phyloP scores from a whole-genome alignment of 2,329 filamentous ascomycete species.

The Paracamarosporium sp. region DNA sequence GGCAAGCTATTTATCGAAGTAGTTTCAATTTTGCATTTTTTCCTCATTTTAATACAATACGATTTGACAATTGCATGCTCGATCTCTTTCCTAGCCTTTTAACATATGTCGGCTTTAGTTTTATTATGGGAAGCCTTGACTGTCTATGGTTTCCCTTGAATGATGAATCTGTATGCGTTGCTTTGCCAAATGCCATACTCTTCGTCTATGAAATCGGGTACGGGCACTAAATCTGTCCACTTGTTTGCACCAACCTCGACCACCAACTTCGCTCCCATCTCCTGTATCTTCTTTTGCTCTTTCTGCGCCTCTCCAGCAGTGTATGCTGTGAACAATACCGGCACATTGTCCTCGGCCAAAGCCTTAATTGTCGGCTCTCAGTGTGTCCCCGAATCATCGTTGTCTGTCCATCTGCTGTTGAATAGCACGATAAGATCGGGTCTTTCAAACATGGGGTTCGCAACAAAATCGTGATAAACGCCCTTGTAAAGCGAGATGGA shows the following conservation, averaged over 20 bases:
- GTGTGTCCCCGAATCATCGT: conserved; percentile 19
- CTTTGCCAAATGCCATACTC: conserved; percentile 26
- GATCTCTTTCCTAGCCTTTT: too few relatives aligned
- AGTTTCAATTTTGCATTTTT: too few relatives aligned
- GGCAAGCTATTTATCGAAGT: too few relatives aligned
- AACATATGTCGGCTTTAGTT: too few relatives aligned
- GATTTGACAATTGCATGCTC: too few relatives aligned
- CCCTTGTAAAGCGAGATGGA: conserved; percentile 19
- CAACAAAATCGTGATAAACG: conserved; percentile 24
- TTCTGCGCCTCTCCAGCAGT: conserved; percentile 17
- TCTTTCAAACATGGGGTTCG: conserved; percentile 14
- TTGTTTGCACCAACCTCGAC: conserved; percentile 17
- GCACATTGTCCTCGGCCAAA: conserved; percentile 14
- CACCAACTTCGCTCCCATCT: conserved; percentile 15
- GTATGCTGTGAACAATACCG: conserved; percentile 24
- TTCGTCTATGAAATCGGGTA: conserved; percentile 23
- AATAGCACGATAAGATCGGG: conserved; percentile 25
- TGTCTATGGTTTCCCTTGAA: conserved; percentile 12
- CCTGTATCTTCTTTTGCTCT: conserved; percentile 15
- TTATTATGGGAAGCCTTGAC: neutral
- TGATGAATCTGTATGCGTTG: conserved; percentile 22
- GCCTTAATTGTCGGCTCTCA: conserved; percentile 23
- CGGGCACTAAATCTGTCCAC: conserved; percentile 23
- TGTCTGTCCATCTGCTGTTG: conserved; percentile 24
- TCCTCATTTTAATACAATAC: too few relatives aligned